Conservation (phyloP, 768 basidiomycete genomes). For the Leccinum longicurvipes region DNA sequence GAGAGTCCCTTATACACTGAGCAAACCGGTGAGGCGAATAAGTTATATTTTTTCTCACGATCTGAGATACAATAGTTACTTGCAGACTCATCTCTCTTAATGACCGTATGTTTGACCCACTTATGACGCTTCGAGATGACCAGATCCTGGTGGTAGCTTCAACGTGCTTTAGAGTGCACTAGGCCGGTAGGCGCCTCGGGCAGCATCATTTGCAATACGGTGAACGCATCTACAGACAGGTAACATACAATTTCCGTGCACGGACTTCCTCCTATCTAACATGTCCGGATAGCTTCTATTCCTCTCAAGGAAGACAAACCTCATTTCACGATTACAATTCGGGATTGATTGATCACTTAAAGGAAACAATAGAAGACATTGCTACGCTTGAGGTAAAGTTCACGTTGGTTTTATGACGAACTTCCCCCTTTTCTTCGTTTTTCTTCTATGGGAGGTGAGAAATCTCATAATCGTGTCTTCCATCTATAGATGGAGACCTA, state of each 20-base stretch:
- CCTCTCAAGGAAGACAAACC: conserved; percentile 80
- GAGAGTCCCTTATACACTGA: conserved; percentile 58
- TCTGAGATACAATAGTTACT: conserved; percentile 38
- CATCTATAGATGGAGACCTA: conserved; percentile 78
- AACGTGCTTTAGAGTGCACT: conserved; percentile 40
- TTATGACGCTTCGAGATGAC: not conserved
- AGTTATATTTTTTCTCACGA: conserved; percentile 1
- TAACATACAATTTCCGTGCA: conserved; percentile 22
- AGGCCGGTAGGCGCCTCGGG: conserved; percentile 39
- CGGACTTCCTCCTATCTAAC: conserved; percentile 5
- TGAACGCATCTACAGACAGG: conserved; percentile 86
- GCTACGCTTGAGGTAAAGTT: conserved; percentile 64
- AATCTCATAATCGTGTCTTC: not conserved
- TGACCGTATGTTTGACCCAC: conserved; percentile 39
- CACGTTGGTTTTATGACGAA: not conserved
- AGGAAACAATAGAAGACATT: conserved; percentile 47
- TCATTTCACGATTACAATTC: conserved; percentile 76
- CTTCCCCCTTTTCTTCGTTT: not conserved
- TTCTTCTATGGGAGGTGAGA: not conserved
- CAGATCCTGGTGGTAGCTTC: conserved; percentile 38
- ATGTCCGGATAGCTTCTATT: conserved; percentile 61
- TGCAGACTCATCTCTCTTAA: conserved; percentile 55
- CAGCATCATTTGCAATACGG: conserved; percentile 39
- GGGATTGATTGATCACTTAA: conserved; percentile 55
- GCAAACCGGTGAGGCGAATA: conserved; percentile 50